Evolutionary conservation across 352 stramenopile species (phyloP).

Genomic region (Phytophthora citrophthora): DNA sequence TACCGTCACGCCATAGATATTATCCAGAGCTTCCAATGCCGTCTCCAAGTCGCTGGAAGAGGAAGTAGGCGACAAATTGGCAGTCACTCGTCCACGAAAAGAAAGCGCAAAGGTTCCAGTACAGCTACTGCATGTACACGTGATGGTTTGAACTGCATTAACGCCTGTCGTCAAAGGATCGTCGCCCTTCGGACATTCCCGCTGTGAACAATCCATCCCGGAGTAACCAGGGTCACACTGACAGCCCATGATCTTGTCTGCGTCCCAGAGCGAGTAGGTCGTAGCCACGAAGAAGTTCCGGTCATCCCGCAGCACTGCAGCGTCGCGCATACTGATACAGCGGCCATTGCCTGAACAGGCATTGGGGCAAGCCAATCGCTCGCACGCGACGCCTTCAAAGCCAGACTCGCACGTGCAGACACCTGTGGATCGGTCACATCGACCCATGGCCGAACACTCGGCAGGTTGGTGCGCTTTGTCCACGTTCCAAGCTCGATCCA

Average conservation of each 20-base stretch:
- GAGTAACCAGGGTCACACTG: constrained; percentile 74
- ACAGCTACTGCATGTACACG: constrained; percentile 61
- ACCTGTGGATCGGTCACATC: constrained; percentile 41
- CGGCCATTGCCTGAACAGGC: constrained; percentile 62
- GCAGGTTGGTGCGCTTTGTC: constrained; percentile 76
- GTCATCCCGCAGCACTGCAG: constrained; percentile 58
- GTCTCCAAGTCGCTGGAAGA: constrained; percentile 44
- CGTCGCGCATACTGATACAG: constrained; percentile 78
- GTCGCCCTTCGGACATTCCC: constrained; percentile 63
- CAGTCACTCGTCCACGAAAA: constrained; percentile 66
- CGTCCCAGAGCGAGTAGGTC: constrained; percentile 74
- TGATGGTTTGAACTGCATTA: constrained; percentile 58
- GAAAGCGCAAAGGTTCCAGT: constrained; percentile 66
- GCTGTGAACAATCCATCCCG: constrained; percentile 69
- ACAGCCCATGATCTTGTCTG: constrained; percentile 81
- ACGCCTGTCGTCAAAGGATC: constrained; percentile 63
- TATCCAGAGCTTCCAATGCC: constrained; percentile 68
- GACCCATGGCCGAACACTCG: constrained; percentile 54
- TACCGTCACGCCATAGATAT: constrained; percentile 51
- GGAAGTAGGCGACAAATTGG: constrained; percentile 49
- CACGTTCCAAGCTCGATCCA: constrained; percentile 58
- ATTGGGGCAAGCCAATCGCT: constrained; percentile 54
- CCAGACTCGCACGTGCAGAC: constrained; percentile 51
- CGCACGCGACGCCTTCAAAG: constrained; percentile 48
- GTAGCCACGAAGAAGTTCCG: constrained; percentile 72